Evolutionary conservation across 2,329 filamentous ascomycete species (phyloP).

Genomic region (Cytospora piceae): DNA sequence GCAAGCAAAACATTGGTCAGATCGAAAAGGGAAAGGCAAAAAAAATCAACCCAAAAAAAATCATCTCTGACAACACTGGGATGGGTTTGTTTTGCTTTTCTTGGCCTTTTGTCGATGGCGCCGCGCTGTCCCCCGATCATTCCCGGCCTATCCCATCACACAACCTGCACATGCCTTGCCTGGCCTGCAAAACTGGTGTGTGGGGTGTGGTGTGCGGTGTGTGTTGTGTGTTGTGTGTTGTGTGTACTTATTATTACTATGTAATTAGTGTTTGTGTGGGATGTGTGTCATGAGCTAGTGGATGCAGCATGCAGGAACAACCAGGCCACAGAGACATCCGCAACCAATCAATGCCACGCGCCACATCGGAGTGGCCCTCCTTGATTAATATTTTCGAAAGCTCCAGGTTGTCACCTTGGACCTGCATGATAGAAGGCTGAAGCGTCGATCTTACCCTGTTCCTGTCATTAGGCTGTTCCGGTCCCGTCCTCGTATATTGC

Average conservation of each 20-base stretch:
- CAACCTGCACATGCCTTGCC: background rate
- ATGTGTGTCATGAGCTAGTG: background rate
- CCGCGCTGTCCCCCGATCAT: no score
- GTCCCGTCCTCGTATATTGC: background rate
- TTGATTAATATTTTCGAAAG: background rate
- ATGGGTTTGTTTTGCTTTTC: background rate
- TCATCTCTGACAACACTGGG: background rate
- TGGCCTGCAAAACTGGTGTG: background rate
- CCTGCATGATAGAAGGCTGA: background rate
- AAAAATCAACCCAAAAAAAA: background rate
- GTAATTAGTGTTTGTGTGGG: no score
- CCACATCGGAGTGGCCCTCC: no score
- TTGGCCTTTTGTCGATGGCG: no score
- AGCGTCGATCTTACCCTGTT: background rate
- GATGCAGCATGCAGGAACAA: background rate
- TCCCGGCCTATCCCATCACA: background rate
- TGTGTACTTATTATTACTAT: no score
- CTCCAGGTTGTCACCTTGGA: background rate
- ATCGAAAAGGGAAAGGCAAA: background rate
- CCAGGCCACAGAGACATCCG: constrained; percentile 5
- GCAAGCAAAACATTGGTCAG: background rate
- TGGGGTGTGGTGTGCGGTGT: background rate
- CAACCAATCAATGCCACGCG: constrained; percentile 1
- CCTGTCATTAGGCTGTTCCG: background rate
- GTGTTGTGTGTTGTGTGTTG: background rate